These are phyloP conservation scores for Solanum boliviense DNA, from an alignment of 257 asterid genomes.

Conservation along the genomic window DNA sequence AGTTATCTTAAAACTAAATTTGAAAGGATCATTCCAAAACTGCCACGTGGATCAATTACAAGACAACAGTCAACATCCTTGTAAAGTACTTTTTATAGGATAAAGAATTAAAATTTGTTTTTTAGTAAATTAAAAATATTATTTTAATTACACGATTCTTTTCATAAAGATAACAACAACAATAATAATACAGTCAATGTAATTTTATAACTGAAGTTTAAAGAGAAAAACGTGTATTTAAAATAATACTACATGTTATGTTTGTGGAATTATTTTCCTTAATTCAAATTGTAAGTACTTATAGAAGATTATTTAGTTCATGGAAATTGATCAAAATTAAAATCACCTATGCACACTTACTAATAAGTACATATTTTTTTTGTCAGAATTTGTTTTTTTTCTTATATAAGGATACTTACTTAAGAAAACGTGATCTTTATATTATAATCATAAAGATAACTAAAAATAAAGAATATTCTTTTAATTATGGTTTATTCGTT, in stretches of 20 bases:
- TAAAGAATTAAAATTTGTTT: neutral
- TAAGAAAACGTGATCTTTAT: neutral
- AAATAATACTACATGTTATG: neutral
- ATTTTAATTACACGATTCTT: neutral
- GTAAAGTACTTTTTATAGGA: constrained; percentile 17
- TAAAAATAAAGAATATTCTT: neutral
- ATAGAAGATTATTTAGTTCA: neutral
- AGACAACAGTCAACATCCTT: constrained; percentile 37
- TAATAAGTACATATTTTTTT: too few species aligned
- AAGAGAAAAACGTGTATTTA: neutral
- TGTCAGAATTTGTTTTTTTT: too few species aligned
- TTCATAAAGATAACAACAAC: neutral
- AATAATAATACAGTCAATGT: neutral
- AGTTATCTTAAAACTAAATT: neutral
- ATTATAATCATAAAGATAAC: neutral
- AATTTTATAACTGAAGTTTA: neutral
- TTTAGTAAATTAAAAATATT: neutral
- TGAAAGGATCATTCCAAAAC: constrained; percentile 3
- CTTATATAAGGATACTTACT: neutral
- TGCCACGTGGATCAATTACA: constrained; percentile 14
- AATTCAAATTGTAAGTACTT: neutral
- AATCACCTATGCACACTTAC: neutral
- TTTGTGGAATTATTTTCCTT: neutral
- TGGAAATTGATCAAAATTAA: neutral
- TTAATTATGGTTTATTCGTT: neutral